A percentile compares a stretch with the other conserved stretches of the same genome.
phyloP scores from a whole-genome alignment of 176 grass and related monocot species.

The Carex myosuroides region DNA sequence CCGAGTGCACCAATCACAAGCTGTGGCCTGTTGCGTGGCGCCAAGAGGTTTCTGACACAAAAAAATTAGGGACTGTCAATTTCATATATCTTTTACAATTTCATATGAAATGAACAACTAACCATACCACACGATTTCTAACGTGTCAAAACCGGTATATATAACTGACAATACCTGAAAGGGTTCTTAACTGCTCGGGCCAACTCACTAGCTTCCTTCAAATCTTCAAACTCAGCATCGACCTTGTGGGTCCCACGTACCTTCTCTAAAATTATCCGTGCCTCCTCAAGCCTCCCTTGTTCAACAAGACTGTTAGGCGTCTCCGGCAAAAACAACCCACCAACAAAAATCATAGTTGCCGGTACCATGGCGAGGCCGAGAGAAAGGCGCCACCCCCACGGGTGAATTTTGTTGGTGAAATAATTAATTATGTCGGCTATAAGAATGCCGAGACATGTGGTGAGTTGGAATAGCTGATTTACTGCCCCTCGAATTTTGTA shows the following conservation, averaged over 20 bases:
- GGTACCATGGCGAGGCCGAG: constrained; percentile 79
- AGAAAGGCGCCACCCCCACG: constrained; percentile 87
- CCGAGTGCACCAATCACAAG: constrained; percentile 80
- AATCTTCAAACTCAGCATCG: constrained; percentile 89
- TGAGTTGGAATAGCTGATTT: constrained; percentile 97
- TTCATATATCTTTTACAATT: neutral
- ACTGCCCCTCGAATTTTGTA: constrained; percentile 83
- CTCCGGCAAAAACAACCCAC: constrained; percentile 71
- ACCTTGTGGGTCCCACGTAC: constrained; percentile 76
- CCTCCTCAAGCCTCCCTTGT: constrained; percentile 50
- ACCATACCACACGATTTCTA: neutral
- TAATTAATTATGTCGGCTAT: constrained; percentile 86
- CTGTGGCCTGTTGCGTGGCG: constrained; percentile 65
- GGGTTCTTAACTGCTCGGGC: constrained; percentile 43
- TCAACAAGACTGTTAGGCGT: constrained; percentile 98
- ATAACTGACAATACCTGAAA: constrained; percentile 20
- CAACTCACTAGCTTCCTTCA: constrained; percentile 73
- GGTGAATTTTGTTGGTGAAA: constrained; percentile 71
- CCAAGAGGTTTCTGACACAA: constrained; percentile 70
- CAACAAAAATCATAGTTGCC: constrained; percentile 64
- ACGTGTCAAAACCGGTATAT: neutral
- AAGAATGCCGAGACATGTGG: constrained; percentile 83
- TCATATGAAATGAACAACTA: neutral
- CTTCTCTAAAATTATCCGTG: constrained; percentile 60
- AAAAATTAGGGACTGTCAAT: neutral